Evolutionary conservation across 2,329 filamentous ascomycete genomes (phyloP).

Genomic region (Trichoderma koningii): DNA sequence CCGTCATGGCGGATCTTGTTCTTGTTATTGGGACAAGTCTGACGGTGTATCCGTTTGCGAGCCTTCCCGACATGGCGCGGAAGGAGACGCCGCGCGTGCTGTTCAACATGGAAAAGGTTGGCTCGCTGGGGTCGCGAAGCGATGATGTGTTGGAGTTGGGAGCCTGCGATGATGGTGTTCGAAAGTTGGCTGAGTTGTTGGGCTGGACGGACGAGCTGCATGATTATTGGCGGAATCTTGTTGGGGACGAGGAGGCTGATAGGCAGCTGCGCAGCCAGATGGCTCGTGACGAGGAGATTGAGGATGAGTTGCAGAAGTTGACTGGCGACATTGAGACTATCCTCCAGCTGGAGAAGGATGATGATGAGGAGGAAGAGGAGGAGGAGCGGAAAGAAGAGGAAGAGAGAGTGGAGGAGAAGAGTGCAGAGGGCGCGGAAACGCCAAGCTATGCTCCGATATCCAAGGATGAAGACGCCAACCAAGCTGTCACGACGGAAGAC

Average conservation of each 20-base stretch:
- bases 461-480: background rate
- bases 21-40: slow-evolving; percentile 90
- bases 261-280: slow-evolving; percentile 46
- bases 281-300: slow-evolving; percentile 39
- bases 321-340: slow-evolving; percentile 41
- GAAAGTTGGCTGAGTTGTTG: slow-evolving; percentile 73
- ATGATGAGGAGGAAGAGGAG: background rate
- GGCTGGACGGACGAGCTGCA: slow-evolving; percentile 89
- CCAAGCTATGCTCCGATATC: background rate
- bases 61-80: slow-evolving; percentile 66
- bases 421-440: background rate
- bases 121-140: slow-evolving; percentile 70
- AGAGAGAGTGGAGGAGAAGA: background rate
- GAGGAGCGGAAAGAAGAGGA: background rate
- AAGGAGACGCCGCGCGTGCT: slow-evolving; percentile 73
- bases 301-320: slow-evolving; percentile 50
- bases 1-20: slow-evolving; percentile 69
- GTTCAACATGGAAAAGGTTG: slow-evolving; percentile 84
- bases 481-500: background rate
- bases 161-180: slow-evolving; percentile 80
- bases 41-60: slow-evolving; percentile 85
- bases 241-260: slow-evolving; percentile 61
- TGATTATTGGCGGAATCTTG: slow-evolving; percentile 67
- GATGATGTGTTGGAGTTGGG: slow-evolving; percentile 86
- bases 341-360: slow-evolving; percentile 38